phyloP scores from a whole-genome alignment of 345 rosid species.

The Capsella bursapastoris region DNA sequence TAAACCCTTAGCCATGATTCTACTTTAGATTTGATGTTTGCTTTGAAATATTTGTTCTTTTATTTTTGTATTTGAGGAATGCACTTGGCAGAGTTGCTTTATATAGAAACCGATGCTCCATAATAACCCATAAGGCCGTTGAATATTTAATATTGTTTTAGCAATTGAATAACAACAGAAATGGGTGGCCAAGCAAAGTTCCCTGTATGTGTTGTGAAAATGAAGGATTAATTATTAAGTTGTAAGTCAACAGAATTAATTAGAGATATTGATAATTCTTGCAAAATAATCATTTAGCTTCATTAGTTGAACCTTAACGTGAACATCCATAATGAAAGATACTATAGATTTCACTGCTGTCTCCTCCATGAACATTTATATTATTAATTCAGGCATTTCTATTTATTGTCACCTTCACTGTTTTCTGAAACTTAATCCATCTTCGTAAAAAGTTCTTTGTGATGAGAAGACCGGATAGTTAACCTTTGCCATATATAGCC shows the following conservation, averaged over 20 bases:
- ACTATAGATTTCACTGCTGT: slow-evolving; percentile 8
- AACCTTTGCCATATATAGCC: background rate
- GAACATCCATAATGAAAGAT: slow-evolving; percentile 34
- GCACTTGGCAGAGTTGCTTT: slow-evolving; percentile 34
- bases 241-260: slow-evolving; percentile 34
- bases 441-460: background rate
- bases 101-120: slow-evolving; percentile 24
- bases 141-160: background rate
- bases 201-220: slow-evolving; percentile 42
- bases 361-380: slow-evolving; percentile 4
- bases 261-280: background rate
- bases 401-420: background rate
- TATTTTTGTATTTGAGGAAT: slow-evolving; percentile 28
- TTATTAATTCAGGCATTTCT: background rate
- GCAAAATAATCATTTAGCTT: slow-evolving; percentile 36
- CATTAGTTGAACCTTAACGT: slow-evolving; percentile 43
- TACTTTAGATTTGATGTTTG: background rate
- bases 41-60: slow-evolving; percentile 19
- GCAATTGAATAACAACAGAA: slow-evolving; percentile 12
- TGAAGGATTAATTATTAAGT: slow-evolving; percentile 42
- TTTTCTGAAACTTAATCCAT: background rate
- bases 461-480: too few species aligned
- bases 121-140: slow-evolving; percentile 17
- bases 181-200: slow-evolving; percentile 36
- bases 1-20: slow-evolving; percentile 24